A percentile compares a stretch with the other conserved stretches of the same genome.
Conservation (phyloP, 2,329 filamentous ascomycete species). For the Aspergillus sp. region DNA sequence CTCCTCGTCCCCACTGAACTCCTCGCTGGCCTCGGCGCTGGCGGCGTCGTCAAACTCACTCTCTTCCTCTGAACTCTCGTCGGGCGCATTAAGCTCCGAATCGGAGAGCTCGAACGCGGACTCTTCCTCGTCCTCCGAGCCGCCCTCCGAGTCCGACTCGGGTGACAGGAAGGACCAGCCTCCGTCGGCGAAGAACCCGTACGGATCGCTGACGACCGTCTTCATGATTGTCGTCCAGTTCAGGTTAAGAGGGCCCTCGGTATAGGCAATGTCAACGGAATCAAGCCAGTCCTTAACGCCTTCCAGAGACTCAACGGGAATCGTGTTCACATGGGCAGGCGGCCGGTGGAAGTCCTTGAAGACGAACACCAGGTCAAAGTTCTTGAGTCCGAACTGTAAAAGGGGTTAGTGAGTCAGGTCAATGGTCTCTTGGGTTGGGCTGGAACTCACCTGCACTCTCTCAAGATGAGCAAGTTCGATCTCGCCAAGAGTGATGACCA, state of each 20-base stretch:
- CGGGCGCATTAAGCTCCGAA: conserved; percentile 61
- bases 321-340: conserved; percentile 93
- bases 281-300: conserved; percentile 97
- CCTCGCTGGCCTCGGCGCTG: conserved; percentile 61
- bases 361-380: conserved; percentile 96
- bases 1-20: conserved; percentile 54
- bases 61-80: conserved; percentile 77
- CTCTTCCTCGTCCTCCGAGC: conserved; percentile 71
- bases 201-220: conserved; percentile 86
- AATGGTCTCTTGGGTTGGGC: background rate
- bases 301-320: conserved; percentile 88
- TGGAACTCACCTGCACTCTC: conserved; percentile 57
- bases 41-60: conserved; percentile 92
- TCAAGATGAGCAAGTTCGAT: conserved; percentile 95
- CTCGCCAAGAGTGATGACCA: conserved; percentile 89
- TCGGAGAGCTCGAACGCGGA: conserved; percentile 86
- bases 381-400: conserved; percentile 81
- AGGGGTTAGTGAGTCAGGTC: conserved; percentile 14
- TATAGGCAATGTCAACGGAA: conserved; percentile 86
- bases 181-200: conserved; percentile 89
- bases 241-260: conserved; percentile 88
- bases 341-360: conserved; percentile 94
- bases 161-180: conserved; percentile 88
- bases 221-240: conserved; percentile 99
- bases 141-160: conserved; percentile 77